Conservation (phyloP, 805 yeast species). For the Teunomyces kruisii region DNA sequence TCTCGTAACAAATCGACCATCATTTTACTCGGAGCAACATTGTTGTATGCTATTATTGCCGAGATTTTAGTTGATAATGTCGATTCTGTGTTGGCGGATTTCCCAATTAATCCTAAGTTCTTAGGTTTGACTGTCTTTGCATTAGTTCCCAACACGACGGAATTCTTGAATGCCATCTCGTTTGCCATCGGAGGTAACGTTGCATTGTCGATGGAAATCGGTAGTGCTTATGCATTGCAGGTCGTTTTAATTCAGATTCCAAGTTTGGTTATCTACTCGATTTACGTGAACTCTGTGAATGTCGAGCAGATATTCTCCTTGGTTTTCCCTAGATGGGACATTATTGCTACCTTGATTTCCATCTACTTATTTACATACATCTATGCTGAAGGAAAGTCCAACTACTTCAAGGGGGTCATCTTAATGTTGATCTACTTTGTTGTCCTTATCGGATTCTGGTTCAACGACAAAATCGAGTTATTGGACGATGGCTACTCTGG, state of each 20-base stretch:
- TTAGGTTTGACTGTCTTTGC: constrained; percentile 94
- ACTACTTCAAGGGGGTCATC: constrained; percentile 93
- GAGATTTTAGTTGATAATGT: constrained; percentile 92
- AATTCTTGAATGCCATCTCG: constrained; percentile 93
- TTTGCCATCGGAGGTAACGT: constrained; percentile 96
- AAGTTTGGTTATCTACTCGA: constrained; percentile 76
- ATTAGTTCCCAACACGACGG: constrained; percentile 94
- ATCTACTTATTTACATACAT: constrained; percentile 89
- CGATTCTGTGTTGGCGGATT: constrained; percentile 75
- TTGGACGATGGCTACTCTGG: constrained; percentile 24
- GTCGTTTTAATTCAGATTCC: constrained; percentile 94
- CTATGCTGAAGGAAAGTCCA: constrained; percentile 95
- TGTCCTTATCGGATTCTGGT: constrained; percentile 78
- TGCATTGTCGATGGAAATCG: constrained; percentile 95
- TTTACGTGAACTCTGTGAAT: constrained; percentile 42
- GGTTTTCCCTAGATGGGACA: constrained; percentile 94
- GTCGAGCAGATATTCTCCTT: constrained; percentile 64
- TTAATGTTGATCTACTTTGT: constrained; percentile 75
- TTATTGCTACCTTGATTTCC: constrained; percentile 78
- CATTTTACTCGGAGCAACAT: constrained; percentile 79
- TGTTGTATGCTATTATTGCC: constrained; percentile 89
- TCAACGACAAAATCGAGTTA: constrained; percentile 43
- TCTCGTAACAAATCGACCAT: constrained; percentile 79
- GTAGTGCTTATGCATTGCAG: constrained; percentile 95
- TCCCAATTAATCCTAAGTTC: constrained; percentile 86